Evolutionary conservation across 2,329 filamentous ascomycete genomes (phyloP), one percentile per base, ranked within the genome.

Genomic region (Alternaria sp.): DNA sequence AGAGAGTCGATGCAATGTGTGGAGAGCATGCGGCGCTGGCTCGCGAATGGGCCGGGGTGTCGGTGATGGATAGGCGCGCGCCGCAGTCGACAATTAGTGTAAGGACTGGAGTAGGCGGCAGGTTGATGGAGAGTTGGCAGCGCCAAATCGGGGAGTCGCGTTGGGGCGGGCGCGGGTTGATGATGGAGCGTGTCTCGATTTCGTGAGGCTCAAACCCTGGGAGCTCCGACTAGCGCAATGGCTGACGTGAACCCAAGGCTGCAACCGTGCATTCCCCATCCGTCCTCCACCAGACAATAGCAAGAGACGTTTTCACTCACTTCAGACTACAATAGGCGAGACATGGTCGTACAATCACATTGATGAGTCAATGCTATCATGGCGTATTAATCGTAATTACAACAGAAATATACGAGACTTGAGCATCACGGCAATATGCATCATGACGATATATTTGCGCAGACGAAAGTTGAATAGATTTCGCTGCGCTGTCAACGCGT

Each of bases 1-100:
- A 61, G 50, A 61, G 52, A 63, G 59, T 71, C 66, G 62, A 67
- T 62, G 50, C 51, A 63, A 56, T 68, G 61, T 62, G 65, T 60
- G 75, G 61, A 62, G 71, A 70, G 72, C 76, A 79, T 77, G 68
- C 75, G 75, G 66, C 64, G 21, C 53, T 57, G 63, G 57, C 59
- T 64, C 59, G 66, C 49, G 60, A 46, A 55, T 61, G 50, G 54
- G 55, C 32, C 65, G 36, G 50, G 55, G 47, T 57, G 21, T 50
- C 36, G 26, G 36, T 62, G 28, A 17, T 46, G 25, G 25, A 13
- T 46, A 58, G 40, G 36, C 56, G 57, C 59, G n/a, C 46, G 11
- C 19, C 51, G 23, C 50, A 60, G 51, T 30, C 61, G 32, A 44
- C 51, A 32, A 49, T 8, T 15, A 23, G 12, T n/a, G 21, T 32